These are phyloP conservation scores for Cladosporium sp. DNA, from an alignment of 2,329 filamentous ascomycete genomes.

Conservation along the genomic window DNA sequence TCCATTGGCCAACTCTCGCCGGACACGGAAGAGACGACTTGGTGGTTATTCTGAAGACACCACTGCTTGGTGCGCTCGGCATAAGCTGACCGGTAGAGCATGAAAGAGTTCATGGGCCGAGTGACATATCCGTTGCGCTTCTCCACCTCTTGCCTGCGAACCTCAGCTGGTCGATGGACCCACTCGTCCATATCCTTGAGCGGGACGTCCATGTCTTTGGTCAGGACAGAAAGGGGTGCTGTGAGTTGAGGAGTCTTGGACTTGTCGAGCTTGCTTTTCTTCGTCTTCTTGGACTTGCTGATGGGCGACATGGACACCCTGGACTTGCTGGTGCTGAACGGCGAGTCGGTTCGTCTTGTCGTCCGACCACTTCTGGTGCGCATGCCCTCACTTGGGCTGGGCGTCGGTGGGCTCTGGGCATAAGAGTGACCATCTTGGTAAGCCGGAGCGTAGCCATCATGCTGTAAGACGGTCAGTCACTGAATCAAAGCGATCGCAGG, in stretches of 20 bases:
- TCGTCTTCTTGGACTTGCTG: slow-evolving; percentile 39
- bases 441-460: slow-evolving; percentile 23
- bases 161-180: slow-evolving; percentile 67
- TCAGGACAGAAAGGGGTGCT: slow-evolving; percentile 67
- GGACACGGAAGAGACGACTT: slow-evolving; percentile 83
- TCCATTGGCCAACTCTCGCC: slow-evolving; percentile 85
- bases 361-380: slow-evolving; percentile 39
- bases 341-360: slow-evolving; percentile 31
- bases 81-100: slow-evolving; percentile 93
- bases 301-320: slow-evolving; percentile 31
- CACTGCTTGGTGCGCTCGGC: slow-evolving; percentile 80
- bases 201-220: slow-evolving; percentile 58
- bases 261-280: slow-evolving; percentile 41
- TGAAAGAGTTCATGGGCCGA: slow-evolving; percentile 95
- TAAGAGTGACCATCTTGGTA: slow-evolving; percentile 25
- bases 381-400: slow-evolving; percentile 37
- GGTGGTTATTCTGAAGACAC: slow-evolving; percentile 85
- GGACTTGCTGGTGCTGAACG: slow-evolving; percentile 30
- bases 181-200: slow-evolving; percentile 76
- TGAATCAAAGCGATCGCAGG: not conserved
- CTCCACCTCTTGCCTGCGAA: slow-evolving; percentile 63
- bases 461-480: slow-evolving; percentile 20
- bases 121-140: slow-evolving; percentile 75
- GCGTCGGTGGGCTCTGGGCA: slow-evolving; percentile 39
- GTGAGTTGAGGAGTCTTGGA: slow-evolving; percentile 53